Percentiles rank a stretch among this genome's conserved stretches.
Evolutionary conservation across 352 stramenopile species (phyloP).

Genomic region (Phytophthora pistaciae): DNA sequence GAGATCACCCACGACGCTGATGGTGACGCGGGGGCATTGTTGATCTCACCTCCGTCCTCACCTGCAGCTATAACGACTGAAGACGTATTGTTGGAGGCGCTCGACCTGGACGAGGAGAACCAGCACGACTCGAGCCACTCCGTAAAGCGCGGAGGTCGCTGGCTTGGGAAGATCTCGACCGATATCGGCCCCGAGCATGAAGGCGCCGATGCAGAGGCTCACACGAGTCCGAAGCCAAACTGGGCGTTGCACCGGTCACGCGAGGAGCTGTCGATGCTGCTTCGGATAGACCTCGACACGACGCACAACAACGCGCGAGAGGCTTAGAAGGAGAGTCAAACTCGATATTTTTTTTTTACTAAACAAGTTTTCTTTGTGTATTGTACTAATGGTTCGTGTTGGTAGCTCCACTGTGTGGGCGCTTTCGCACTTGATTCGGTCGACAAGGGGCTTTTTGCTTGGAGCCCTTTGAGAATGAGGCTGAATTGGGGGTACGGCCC

Average conservation of each 20-base stretch:
- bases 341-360: conserved; percentile 2
- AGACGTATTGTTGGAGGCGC: conserved; percentile 28
- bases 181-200: conserved; percentile 30
- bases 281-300: conserved; percentile 35
- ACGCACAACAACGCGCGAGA: conserved; percentile 34
- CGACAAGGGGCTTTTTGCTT: conserved; percentile 6
- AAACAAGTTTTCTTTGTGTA: conserved; percentile 10
- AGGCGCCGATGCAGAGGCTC: conserved; percentile 5
- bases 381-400: conserved; percentile 1
- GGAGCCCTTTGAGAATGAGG: neutral
- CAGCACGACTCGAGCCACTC: conserved; percentile 4
- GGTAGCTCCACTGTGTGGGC: conserved; percentile 20
- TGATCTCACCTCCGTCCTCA: conserved; percentile 13
- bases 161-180: conserved; percentile 5
- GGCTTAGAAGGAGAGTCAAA: conserved; percentile 19
- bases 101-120: conserved; percentile 27
- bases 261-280: conserved; percentile 33
- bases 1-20: neutral
- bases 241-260: conserved; percentile 25
- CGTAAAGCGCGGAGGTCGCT: conserved; percentile 8
- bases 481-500: conserved; percentile 3
- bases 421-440: conserved; percentile 19
- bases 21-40: neutral
- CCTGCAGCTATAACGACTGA: conserved; percentile 14
- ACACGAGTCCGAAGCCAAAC: neutral